Conservation (phyloP, 306 rosid species). For the Lupinus albus region DNA sequence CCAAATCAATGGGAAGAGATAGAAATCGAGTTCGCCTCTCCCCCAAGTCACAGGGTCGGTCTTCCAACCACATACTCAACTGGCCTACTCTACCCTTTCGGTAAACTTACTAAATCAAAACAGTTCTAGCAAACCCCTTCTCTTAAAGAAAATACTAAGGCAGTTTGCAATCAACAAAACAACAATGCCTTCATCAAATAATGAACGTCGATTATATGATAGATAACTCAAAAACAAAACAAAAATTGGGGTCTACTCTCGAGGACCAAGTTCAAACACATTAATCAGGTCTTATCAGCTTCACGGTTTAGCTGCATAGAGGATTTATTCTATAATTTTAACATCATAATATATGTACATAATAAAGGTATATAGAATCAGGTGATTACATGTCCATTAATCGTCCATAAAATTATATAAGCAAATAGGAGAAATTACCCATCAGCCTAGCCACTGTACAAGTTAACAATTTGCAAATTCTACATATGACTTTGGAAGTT, state of each 20-base stretch:
- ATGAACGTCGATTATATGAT: neutral
- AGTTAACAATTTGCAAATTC: neutral
- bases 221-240: neutral
- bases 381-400: too few relatives aligned
- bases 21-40: too few relatives aligned
- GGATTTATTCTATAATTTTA: too few relatives aligned
- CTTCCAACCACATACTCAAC: too few relatives aligned
- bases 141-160: neutral
- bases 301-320: too few relatives aligned
- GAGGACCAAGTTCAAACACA: neutral
- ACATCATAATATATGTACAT: too few relatives aligned
- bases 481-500: too few relatives aligned
- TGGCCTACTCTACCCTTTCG: too few relatives aligned
- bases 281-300: slow-evolving; percentile 26
- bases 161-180: neutral
- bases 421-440: slow-evolving; percentile 6
- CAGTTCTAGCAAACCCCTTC: neutral
- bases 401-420: too few relatives aligned
- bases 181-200: slow-evolving; percentile 7
- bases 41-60: too few relatives aligned
- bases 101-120: neutral
- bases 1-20: too few relatives aligned
- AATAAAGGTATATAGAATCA: too few relatives aligned
- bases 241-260: neutral
- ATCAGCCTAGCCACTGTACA: neutral